Evolutionary conservation across 305 asterid species (phyloP).

Genomic region (Striga hermonthica): DNA sequence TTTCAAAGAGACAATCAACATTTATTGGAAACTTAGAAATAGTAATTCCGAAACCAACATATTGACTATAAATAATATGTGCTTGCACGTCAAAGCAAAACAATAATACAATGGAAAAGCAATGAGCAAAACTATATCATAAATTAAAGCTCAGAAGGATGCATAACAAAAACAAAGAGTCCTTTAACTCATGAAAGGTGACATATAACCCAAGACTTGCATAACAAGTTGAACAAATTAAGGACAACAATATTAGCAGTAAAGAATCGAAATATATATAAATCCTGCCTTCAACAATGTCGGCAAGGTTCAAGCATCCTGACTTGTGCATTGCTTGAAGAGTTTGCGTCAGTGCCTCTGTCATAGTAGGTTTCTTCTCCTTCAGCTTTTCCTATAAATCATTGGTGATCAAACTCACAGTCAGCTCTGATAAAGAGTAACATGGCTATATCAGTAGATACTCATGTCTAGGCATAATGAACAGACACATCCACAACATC

Average conservation of each 20-base stretch:
- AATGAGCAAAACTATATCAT: neutral
- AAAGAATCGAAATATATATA: conserved; percentile 20
- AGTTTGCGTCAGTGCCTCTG: conserved; percentile 79
- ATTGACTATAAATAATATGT: conserved; percentile 7
- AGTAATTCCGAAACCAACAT: conserved; percentile 10
- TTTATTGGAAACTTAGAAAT: conserved; percentile 22
- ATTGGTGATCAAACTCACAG: conserved; percentile 24
- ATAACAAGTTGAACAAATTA: conserved; percentile 4
- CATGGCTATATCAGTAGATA: conserved; percentile 14
- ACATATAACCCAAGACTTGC: conserved; percentile 10
- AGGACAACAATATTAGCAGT: conserved; percentile 21
- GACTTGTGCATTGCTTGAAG: conserved; percentile 97
- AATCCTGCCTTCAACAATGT: conserved; percentile 86
- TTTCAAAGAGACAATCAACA: neutral
- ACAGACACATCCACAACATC: conserved; percentile 15
- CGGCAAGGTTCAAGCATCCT: conserved; percentile 83
- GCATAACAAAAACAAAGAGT: conserved; percentile 4
- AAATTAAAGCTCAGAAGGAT: neutral
- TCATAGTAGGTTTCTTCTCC: conserved; percentile 88
- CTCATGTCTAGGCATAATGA: conserved; percentile 6
- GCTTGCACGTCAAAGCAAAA: neutral
- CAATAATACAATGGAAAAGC: neutral
- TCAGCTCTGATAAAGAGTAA: conserved; percentile 19
- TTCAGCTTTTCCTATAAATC: conserved; percentile 79
- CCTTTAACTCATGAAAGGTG: neutral